phyloP scores from a whole-genome alignment of 768 basidiomycete species.

The Gymnopilus junonius region DNA sequence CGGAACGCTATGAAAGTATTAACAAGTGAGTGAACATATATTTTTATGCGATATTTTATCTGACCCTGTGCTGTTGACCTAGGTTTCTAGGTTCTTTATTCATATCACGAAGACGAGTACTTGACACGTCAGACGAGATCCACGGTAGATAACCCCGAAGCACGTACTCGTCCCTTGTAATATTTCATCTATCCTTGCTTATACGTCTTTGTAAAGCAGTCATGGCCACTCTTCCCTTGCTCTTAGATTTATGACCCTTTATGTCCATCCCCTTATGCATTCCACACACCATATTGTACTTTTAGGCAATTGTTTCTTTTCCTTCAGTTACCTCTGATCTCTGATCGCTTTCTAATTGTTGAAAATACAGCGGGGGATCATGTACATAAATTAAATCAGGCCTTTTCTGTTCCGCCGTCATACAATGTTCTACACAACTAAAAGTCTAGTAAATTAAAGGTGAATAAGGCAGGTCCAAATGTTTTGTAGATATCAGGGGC shows the following conservation, averaged over 20 bases:
- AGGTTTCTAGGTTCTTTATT: slow-evolving; percentile 71
- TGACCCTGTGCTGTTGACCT: not conserved
- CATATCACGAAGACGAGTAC: slow-evolving; percentile 56
- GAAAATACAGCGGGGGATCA: not conserved
- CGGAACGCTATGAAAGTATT: slow-evolving; percentile 61
- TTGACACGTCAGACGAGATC: slow-evolving; percentile 20
- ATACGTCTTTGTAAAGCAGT: not conserved
- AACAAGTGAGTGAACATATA: slow-evolving; percentile 53
- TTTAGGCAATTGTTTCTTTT: slow-evolving; percentile 7
- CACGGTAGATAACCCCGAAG: slow-evolving; percentile 6
- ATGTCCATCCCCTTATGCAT: not conserved
- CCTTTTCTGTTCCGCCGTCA: not conserved
- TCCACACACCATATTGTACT: slow-evolving; percentile 4
- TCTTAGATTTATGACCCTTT: not conserved
- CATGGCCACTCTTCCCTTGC: not conserved
- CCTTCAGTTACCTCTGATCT: not conserved
- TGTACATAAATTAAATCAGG: not conserved
- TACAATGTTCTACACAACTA: not conserved
- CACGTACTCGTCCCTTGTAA: not conserved
- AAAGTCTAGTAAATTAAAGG: not conserved
- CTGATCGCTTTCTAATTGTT: slow-evolving; percentile 2
- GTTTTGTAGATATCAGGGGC: slow-evolving; percentile 8
- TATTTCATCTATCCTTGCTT: not conserved
- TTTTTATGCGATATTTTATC: not conserved
- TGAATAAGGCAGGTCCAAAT: not conserved